Evolutionary conservation across 2,329 filamentous ascomycete species (phyloP).

Genomic region (Xylariaceae sp.): DNA sequence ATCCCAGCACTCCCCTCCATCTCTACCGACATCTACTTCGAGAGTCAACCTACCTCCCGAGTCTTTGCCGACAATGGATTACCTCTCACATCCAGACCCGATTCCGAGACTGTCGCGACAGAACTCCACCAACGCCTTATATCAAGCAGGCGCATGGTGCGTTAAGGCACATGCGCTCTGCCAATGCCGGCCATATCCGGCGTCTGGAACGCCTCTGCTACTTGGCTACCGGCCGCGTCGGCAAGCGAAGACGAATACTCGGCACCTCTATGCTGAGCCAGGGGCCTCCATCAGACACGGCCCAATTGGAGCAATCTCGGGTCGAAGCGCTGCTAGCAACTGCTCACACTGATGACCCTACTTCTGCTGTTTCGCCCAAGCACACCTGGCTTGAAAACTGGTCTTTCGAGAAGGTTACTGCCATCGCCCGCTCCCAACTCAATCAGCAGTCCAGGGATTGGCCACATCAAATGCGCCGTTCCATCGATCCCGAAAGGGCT

Average conservation of each 20-base stretch:
- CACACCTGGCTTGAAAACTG: conserved; percentile 47
- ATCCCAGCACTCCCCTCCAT: conserved; percentile 37
- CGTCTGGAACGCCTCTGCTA: conserved; percentile 47
- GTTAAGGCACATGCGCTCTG: conserved; percentile 49
- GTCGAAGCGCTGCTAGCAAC: not conserved
- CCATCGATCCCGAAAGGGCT: conserved; percentile 33
- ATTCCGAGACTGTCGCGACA: conserved; percentile 42
- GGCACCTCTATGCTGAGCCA: conserved; percentile 37
- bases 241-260: conserved; percentile 48
- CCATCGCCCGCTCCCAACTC: conserved; percentile 42
- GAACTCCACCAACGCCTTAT: conserved; percentile 28
- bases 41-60: conserved; percentile 57
- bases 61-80: conserved; percentile 44
- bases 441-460: conserved; percentile 30
- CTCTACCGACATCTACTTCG: conserved; percentile 58
- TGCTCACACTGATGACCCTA: not conserved
- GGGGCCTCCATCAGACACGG: conserved; percentile 39
- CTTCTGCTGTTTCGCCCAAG: not conserved
- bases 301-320: conserved; percentile 36
- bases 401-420: conserved; percentile 44
- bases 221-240: conserved; percentile 50
- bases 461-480: conserved; percentile 30
- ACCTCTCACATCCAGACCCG: conserved; percentile 41
- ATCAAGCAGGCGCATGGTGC: conserved; percentile 40
- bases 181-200: conserved; percentile 46